These are phyloP conservation scores for Durusdinium trenchii DNA, from an alignment of 73 alveolate species.

Conservation along the genomic window DNA sequence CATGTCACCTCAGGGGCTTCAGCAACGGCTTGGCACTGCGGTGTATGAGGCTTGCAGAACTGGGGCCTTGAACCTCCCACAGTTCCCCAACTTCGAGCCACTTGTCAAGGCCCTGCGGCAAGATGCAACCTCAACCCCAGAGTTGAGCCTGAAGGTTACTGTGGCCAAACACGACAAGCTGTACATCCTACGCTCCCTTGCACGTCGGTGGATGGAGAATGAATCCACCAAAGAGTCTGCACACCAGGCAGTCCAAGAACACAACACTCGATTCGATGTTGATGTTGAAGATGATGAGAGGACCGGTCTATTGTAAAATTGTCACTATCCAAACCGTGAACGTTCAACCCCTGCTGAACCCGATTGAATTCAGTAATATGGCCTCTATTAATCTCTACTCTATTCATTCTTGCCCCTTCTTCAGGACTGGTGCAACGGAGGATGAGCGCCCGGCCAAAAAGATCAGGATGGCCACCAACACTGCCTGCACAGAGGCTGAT, in stretches of 20 bases:
- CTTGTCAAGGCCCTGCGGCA: neutral
- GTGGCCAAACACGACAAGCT: neutral
- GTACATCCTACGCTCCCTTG: neutral
- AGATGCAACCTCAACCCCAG: neutral
- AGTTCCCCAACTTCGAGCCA: slow-evolving; percentile 25
- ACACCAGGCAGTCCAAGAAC: neutral
- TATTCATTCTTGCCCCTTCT: neutral
- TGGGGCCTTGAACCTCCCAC: neutral
- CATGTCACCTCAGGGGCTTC: neutral
- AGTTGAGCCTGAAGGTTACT: neutral
- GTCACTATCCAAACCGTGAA: neutral
- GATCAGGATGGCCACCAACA: neutral
- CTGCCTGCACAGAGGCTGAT: slow-evolving; percentile 5
- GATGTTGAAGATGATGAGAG: slow-evolving; percentile 39
- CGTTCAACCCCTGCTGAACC: too few relatives aligned
- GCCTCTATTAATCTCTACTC: too few relatives aligned
- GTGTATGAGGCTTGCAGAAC: neutral
- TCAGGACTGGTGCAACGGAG: neutral
- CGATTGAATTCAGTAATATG: too few relatives aligned
- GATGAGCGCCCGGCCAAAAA: slow-evolving; percentile 9
- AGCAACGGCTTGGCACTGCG: slow-evolving; percentile 1
- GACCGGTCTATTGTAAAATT: neutral
- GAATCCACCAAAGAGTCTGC: neutral
- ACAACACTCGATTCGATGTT: neutral
- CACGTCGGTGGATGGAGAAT: neutral